Conservation (phyloP, 129 eudicot genomes). For the Helianthus tuberosus region DNA sequence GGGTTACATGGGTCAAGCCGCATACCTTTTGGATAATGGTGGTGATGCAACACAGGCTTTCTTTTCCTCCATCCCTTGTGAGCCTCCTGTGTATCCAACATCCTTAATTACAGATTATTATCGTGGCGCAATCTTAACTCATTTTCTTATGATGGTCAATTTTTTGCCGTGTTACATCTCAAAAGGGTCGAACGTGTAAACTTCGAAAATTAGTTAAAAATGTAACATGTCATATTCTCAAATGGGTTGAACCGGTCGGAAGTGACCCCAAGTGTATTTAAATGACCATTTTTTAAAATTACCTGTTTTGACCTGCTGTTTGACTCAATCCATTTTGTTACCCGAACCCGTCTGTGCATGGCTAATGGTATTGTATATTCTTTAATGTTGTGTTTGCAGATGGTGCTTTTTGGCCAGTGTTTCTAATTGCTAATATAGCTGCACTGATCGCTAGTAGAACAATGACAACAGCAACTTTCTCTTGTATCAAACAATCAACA, state of each 20-base stretch:
- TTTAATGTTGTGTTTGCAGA: slow-evolving; percentile 51
- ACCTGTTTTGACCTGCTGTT: neutral
- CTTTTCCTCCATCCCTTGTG: slow-evolving; percentile 91
- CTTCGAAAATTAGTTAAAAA: neutral
- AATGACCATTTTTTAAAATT: neutral
- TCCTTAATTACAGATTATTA: slow-evolving; percentile 3
- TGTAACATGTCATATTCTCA: neutral
- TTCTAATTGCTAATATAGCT: slow-evolving; percentile 83
- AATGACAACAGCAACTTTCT: slow-evolving; percentile 92
- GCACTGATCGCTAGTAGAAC: slow-evolving; percentile 96
- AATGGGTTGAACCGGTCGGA: neutral
- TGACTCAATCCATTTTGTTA: neutral
- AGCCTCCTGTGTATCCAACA: slow-evolving; percentile 27
- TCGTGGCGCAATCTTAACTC: neutral
- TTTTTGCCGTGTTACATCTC: neutral
- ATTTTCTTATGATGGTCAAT: neutral
- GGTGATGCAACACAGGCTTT: slow-evolving; percentile 75
- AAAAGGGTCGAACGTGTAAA: neutral
- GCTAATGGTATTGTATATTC: slow-evolving; percentile 14
- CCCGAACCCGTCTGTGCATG: neutral
- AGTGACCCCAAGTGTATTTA: neutral
- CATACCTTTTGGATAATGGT: slow-evolving; percentile 81
- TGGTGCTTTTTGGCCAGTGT: slow-evolving; percentile 89
- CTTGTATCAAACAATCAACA: slow-evolving; percentile 94
- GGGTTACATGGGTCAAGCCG: slow-evolving; percentile 99